Base-by-base conservation (phyloP, 2,329 filamentous ascomycete species). In the Sporothrix phasma region DNA sequence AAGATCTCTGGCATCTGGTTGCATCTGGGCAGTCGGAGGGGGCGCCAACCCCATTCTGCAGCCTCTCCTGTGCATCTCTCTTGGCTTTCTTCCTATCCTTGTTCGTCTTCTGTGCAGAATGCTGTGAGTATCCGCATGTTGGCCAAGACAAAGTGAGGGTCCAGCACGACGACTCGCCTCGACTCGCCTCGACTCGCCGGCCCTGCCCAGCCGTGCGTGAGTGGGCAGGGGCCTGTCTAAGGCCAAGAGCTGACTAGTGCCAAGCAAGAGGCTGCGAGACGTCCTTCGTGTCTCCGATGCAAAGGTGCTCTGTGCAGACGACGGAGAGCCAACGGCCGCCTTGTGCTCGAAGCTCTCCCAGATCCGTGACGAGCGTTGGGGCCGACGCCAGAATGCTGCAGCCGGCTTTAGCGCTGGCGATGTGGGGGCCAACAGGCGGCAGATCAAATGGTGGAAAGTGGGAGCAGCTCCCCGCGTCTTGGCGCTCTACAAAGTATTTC, bases 401-500 rank as follows among this genome's bases (percentile, higher is more conserved):
- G 56, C 56, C 56, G 56, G 56, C 39, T 60, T 60, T 60, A 60
- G 56, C 56, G 56, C 56, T 60, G 58, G 58, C 39, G 11, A 29
- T 61, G 58, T 61, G 58, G 58, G 58, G 58, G 56, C 37, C n/a
- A 17, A 31, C 51, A 24, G 51, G 51, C 39, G 37, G 31, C 51
- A n/a, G n/a, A n/a, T n/a, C n/a, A n/a, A 54, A 31, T n/a, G 49
- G n/a, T 34, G n/a, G 49, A 22, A 53, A 22, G 29, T 46, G 41
- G 31, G 43, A 61, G 22, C 43, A 61, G 59, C 59, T 61, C 59
- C 59, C 59, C 56, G 56, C 56, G 41, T 59, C 54, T 58, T 58
- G 37, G 54, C 37, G 54, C 22, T n/a, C 37, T 22, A 19, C 22
- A 24, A 29, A n/a, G n/a, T n/a, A n/a, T n/a, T n/a, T n/a, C n/a